A percentile compares a stretch with the other conserved stretches of the same genome.
phyloP scores from a whole-genome alignment of 495 filamentous ascomycete species.

The Penicillium desertorum region DNA sequence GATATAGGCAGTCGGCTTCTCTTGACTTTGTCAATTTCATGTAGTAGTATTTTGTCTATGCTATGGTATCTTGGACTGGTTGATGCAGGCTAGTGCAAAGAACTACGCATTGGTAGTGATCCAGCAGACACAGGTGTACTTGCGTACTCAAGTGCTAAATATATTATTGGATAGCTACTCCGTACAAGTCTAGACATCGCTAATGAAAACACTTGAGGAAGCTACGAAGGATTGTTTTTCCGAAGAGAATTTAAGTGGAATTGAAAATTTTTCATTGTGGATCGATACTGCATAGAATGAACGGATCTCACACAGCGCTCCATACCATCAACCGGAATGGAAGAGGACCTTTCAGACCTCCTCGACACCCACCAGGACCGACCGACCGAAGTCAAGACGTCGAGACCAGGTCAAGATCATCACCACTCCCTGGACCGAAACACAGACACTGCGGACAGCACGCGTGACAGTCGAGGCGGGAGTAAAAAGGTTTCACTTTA shows the following conservation, averaged over 20 bases:
- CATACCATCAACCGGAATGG: constrained; percentile 26
- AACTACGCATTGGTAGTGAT: too few species aligned
- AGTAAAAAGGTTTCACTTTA: constrained; percentile 68
- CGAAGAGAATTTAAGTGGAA: too few species aligned
- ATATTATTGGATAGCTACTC: too few species aligned
- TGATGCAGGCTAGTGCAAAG: too few species aligned
- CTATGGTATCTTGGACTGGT: too few species aligned
- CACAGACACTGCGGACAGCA: constrained; percentile 29
- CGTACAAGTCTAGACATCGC: too few species aligned
- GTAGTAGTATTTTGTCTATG: too few species aligned
- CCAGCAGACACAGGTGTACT: too few species aligned
- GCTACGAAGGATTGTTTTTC: background rate
- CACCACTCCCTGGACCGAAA: constrained; percentile 61
- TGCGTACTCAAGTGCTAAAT: too few species aligned
- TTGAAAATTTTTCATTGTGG: too few species aligned
- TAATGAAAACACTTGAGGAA: background rate
- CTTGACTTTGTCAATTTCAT: too few species aligned
- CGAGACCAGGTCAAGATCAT: constrained; percentile 68
- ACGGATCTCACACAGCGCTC: background rate
- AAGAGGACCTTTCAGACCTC: constrained; percentile 65
- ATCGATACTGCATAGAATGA: background rate
- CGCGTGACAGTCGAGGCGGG: constrained; percentile 50
- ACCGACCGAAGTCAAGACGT: constrained; percentile 62
- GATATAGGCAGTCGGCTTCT: too few species aligned
- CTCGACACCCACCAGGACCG: constrained; percentile 64